Base-by-base conservation (phyloP, 345 rosid genomes). In the Arabis hirsuta region DNA sequence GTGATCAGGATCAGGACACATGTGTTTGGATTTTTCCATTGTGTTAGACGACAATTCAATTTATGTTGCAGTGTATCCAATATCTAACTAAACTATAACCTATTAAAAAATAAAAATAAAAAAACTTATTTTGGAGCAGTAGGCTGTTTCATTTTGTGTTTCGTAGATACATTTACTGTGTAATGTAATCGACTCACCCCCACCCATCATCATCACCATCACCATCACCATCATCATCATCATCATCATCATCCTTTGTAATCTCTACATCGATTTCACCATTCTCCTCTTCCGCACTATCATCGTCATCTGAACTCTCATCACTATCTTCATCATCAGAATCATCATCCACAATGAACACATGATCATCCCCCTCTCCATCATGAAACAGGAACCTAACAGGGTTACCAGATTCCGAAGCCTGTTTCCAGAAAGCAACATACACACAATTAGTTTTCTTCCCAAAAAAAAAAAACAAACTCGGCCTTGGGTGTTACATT, bases 291-390 rank as follows among this genome's bases (percentile, higher is more conserved):
- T 72, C 76, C 41, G 41, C 67, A 55, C 47, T n/a, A 3, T 60
- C 81, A 43, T 69, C 80, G 9, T 59, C 74, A 24, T 61, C 76
- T 9, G 72, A 71, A 73, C 62, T 61, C 16, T 74, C 77, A 27
- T 62, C 78, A 27, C 42, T 71, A 43, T 27, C 61, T 27, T 76
- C 80, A 14, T 62, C 26, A 11, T 42, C 67, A 4, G n/a, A 16
- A 32, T 58, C 69, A 42, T 64, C 56, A 36, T 66, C 55, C 41
- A 31, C 34, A 67, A 20, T 4, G 22, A 22, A 29, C 14, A 41
- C 53, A 41, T 55, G 16, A 46, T 34, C 50, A 19, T 65, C 62
- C 24, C 60, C 76, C 56, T 63, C 78, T 12, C 73, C 82, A 34
- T 47, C 81, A 42, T 71, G 69, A 19, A 60, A 70, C 4, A 50